Conservation (phyloP, 176 grass and related monocot genomes). For the Puya raimondii region DNA sequence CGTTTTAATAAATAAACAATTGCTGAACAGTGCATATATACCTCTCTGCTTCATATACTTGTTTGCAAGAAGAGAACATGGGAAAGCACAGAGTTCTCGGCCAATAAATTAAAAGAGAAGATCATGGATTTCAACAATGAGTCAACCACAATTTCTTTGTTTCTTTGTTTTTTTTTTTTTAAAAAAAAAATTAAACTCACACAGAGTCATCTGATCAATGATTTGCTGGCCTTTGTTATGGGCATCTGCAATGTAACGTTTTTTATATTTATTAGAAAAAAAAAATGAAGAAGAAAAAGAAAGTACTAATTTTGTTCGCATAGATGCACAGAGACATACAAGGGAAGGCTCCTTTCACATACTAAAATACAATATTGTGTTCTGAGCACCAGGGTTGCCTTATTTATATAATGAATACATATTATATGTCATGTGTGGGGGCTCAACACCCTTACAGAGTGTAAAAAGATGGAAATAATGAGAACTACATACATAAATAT, state of each 20-base stretch:
- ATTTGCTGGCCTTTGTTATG: constrained; percentile 18
- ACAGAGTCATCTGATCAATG: constrained; percentile 31
- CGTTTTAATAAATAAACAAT: too few relatives aligned
- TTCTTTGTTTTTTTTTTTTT: constrained; percentile 6
- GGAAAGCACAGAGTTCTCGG: not conserved
- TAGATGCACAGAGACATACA: not conserved
- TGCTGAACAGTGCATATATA: too few relatives aligned
- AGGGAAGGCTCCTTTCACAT: not conserved
- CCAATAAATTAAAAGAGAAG: not conserved
- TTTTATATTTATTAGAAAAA: constrained; percentile 1
- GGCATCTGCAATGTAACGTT: constrained; percentile 17
- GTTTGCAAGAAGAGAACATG: not conserved
- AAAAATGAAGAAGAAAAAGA: constrained; percentile 11
- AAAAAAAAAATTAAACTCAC: not conserved
- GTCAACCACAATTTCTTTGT: constrained; percentile 1
- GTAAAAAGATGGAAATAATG: constrained; percentile 16
- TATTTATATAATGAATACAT: constrained; percentile 14
- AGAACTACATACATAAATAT: too few relatives aligned
- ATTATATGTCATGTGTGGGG: constrained; percentile 7
- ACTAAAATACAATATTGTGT: constrained; percentile 6
- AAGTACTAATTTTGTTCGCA: constrained; percentile 13
- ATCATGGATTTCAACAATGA: constrained; percentile 8
- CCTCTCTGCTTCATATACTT: too few relatives aligned
- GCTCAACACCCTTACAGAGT: constrained; percentile 30
- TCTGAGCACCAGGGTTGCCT: constrained; percentile 38